phyloP scores from a whole-genome alignment of 257 asterid species.

The Solanum chaucha region DNA sequence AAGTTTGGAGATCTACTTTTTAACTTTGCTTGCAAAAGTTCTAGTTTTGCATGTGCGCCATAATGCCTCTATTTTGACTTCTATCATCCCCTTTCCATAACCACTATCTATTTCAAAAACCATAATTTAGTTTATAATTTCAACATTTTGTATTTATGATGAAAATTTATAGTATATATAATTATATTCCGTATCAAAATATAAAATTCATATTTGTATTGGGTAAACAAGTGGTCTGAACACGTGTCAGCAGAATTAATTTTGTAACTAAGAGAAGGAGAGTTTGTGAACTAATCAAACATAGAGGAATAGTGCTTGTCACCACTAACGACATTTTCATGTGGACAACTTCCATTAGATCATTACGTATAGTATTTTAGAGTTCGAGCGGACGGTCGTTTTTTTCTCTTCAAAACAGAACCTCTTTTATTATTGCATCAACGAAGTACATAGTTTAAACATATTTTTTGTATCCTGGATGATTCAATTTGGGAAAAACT shows the following conservation, averaged over 20 bases:
- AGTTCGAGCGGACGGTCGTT: background rate
- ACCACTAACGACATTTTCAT: background rate
- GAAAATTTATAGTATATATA: background rate
- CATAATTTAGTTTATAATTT: background rate
- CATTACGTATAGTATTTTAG: background rate
- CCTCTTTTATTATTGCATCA: no score
- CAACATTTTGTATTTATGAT: background rate
- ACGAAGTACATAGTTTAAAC: no score
- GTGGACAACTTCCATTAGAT: background rate
- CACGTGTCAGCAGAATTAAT: background rate
- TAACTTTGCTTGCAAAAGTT: slow-evolving; percentile 4
- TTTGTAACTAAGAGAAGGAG: background rate
- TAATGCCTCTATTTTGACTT: slow-evolving; percentile 2
- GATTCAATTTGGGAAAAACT: no score
- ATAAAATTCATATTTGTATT: background rate
- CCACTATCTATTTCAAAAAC: background rate
- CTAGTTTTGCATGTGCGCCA: slow-evolving; percentile 7
- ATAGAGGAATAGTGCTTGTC: background rate
- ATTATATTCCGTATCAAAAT: background rate
- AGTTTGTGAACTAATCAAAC: background rate
- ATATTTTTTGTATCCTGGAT: no score
- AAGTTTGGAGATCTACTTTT: slow-evolving; percentile 1
- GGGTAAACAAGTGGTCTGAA: background rate
- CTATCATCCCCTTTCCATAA: background rate
- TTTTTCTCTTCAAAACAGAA: no score